Evolutionary conservation across 495 filamentous ascomycete species (phyloP), one percentile per base, ranked within the genome.

Genomic region (Penicillium lividum): DNA sequence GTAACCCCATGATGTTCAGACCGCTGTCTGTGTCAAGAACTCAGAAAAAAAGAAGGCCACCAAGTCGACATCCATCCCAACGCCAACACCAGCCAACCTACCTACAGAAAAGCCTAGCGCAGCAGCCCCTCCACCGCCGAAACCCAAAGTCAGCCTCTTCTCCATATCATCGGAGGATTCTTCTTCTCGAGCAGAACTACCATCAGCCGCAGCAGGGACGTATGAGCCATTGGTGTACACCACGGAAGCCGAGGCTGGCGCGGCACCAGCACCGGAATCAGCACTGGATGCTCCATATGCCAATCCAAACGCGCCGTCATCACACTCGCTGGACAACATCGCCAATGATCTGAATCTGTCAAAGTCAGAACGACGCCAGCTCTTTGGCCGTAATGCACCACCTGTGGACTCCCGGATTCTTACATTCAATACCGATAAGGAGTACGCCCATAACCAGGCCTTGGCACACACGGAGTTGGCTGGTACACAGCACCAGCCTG

Each of bases 1-100:
- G 88, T 6, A 93, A 91, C 60, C 81, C 90, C 22, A 84, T 89
- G 65, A 92, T 91, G 84, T 96, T 97, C 72, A 91, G 88, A 68
- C 92, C 92, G 2, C 70, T 96, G 27, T 95, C 91, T 3, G 91
- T 96, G 8, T 81, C 82, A 18, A 77, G 88, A 43, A 89, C 87
- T 47, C 79, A 80, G n/a, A 73, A 78, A 57, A 90, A 77, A 91
- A 89, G 73, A 86, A 81, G 66, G 16, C 49, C 15, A 53, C 58
- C 28, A 54, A 57, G 18, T n/a, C 61, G 6, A 53, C 65, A 42
- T 58, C 61, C 28, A 43, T 62, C 30, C 51, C 63, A 36, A 45
- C 62, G 34, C 34, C 64, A 40, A 36, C 58, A 13, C 45, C 68
- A 27, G 43, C 50, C 43, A 15, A 46, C 10, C 31, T 42, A n/a